Evolutionary conservation across 1,284 basidiomycete genomes (phyloP).

Genomic region (Cryptococcus sp.): DNA sequence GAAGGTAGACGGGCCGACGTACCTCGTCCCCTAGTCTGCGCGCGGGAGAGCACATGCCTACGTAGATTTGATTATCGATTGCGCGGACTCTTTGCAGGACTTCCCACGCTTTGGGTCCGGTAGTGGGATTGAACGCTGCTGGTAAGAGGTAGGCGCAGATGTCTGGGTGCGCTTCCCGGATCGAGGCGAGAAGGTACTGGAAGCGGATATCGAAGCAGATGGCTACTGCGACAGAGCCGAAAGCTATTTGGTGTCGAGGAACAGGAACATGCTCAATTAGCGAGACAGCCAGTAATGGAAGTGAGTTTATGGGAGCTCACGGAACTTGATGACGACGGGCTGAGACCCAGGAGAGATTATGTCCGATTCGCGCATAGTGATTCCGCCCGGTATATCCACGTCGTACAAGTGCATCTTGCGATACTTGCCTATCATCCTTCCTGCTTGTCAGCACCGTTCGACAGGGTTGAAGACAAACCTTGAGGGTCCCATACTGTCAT

Average conservation of each 20-base stretch:
- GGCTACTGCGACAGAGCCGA: constrained; percentile 84
- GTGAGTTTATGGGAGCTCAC: constrained; percentile 19
- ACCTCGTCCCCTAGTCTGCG: constrained; percentile 33
- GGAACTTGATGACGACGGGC: constrained; percentile 54
- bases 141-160: constrained; percentile 30
- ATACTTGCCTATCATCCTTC: constrained; percentile 52
- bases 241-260: constrained; percentile 40
- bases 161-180: constrained; percentile 23
- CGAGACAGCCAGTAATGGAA: not conserved
- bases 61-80: constrained; percentile 49
- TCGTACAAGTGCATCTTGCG: constrained; percentile 58
- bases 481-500: constrained; percentile 69
- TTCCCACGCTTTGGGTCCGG: constrained; percentile 49
- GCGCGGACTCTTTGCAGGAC: constrained; percentile 45
- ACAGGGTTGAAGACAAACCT: constrained; percentile 12
- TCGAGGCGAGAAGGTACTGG: constrained; percentile 9
- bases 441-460: constrained; percentile 16
- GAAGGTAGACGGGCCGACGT: not conserved
- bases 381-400: constrained; percentile 56
- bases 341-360: constrained; percentile 53
- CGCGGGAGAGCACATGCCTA: constrained; percentile 48
- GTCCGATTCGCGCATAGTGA: constrained; percentile 51
- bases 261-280: not conserved
- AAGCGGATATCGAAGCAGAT: constrained; percentile 79
- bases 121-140: constrained; percentile 47